These are phyloP conservation scores for Calonectria pauciramosa DNA, from an alignment of 2,329 filamentous ascomycete species.

Conservation along the genomic window DNA sequence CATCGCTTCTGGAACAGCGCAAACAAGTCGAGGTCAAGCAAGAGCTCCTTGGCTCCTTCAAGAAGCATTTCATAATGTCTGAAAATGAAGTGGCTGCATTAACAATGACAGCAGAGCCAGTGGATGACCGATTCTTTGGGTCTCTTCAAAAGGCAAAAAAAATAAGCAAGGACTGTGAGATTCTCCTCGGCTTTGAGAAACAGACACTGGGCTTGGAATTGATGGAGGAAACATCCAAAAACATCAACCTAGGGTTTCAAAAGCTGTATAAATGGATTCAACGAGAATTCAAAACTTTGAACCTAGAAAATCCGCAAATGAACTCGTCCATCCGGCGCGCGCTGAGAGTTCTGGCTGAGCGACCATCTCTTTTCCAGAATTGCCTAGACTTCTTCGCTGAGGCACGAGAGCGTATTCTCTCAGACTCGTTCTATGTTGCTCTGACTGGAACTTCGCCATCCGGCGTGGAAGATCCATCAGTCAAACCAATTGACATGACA, in stretches of 20 bases:
- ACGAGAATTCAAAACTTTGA: conserved; percentile 90
- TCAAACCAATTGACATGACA: conserved; percentile 93
- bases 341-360: conserved; percentile 87
- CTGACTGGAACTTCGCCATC: conserved; percentile 79
- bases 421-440: conserved; percentile 90
- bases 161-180: conserved; percentile 89
- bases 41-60: conserved; percentile 82
- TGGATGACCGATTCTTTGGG: conserved; percentile 88
- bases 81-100: conserved; percentile 83
- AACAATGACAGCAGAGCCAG: conserved; percentile 83
- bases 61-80: conserved; percentile 84
- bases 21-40: conserved; percentile 84
- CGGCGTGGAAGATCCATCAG: conserved; percentile 69
- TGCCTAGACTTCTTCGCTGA: conserved; percentile 95
- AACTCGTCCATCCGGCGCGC: conserved; percentile 86
- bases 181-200: conserved; percentile 90
- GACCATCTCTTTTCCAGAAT: conserved; percentile 91
- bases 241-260: conserved; percentile 91
- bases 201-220: conserved; percentile 90
- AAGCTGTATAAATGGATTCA: conserved; percentile 98
- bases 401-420: conserved; percentile 86
- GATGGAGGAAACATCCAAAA: conserved; percentile 90
- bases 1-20: conserved; percentile 79
- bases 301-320: conserved; percentile 95
- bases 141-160: conserved; percentile 84